Percentiles rank a stretch among this genome's conserved stretches.
Evolutionary conservation across 768 basidiomycete genomes (phyloP).

Genomic region (Phlebiopsis gigantea): DNA sequence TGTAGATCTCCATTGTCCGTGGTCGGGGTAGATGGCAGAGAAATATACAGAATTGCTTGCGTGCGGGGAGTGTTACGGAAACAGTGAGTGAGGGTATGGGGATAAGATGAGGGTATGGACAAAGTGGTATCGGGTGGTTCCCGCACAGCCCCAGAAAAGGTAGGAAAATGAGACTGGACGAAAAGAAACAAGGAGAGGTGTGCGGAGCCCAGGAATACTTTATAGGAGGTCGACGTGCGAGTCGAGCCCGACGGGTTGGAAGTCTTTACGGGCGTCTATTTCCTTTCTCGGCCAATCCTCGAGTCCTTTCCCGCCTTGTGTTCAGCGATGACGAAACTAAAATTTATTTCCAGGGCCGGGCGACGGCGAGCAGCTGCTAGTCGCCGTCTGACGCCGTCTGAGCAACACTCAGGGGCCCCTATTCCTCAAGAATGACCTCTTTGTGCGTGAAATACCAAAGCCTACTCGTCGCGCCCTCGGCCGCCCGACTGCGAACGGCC

Average conservation of each 20-base stretch:
- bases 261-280: slow-evolving; percentile 6
- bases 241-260: slow-evolving; percentile 7
- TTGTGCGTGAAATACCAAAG: too few species aligned
- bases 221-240: slow-evolving; percentile 12
- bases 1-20: slow-evolving; percentile 84
- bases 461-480: background rate
- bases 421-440: background rate
- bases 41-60: slow-evolving; percentile 22
- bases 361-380: background rate
- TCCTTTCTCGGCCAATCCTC: slow-evolving; percentile 1
- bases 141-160: slow-evolving; percentile 26
- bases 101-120: slow-evolving; percentile 28
- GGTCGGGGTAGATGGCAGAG: slow-evolving; percentile 19
- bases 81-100: slow-evolving; percentile 27
- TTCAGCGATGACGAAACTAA: background rate
- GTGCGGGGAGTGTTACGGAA: slow-evolving; percentile 24
- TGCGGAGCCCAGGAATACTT: slow-evolving; percentile 15
- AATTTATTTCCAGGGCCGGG: background rate
- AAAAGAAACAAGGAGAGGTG: slow-evolving; percentile 25
- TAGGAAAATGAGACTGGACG: slow-evolving; percentile 23
- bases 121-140: slow-evolving; percentile 29
- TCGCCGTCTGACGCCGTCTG: background rate
- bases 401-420: background rate
- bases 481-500: background rate
- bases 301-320: background rate